Percentiles rank a stretch among this genome's conserved stretches.
Conservation (phyloP, 1,284 basidiomycete genomes). For the Apiotrichum domesticum region DNA sequence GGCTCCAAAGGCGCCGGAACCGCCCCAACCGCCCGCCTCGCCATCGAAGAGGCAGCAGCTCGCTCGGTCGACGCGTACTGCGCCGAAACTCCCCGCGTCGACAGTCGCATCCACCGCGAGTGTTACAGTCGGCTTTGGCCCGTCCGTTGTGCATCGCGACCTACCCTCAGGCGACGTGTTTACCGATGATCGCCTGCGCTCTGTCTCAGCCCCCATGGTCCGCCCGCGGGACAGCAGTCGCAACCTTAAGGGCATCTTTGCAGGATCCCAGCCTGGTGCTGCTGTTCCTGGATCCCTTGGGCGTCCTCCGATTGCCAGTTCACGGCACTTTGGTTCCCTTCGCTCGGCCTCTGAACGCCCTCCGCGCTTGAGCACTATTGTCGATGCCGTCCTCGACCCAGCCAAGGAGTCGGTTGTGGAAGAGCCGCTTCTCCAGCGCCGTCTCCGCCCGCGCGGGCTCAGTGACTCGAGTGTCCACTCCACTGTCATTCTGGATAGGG, state of each 20-base stretch:
- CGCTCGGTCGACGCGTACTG: conserved; percentile 43
- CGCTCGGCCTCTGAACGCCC: conserved; percentile 5
- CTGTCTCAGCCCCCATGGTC: conserved; percentile 1
- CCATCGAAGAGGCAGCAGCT: conserved; percentile 3
- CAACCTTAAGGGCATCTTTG: conserved; percentile 64
- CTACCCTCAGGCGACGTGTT: not conserved
- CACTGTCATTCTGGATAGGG: conserved; percentile 54
- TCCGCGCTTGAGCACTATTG: conserved; percentile 55
- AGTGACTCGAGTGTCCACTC: conserved; percentile 87
- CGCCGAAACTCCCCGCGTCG: conserved; percentile 70
- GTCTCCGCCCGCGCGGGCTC: conserved; percentile 67
- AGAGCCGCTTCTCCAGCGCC: conserved; percentile 55
- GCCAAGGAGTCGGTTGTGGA: conserved; percentile 39
- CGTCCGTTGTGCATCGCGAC: conserved; percentile 59
- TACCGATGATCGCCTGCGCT: not conserved
- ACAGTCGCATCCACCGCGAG: conserved; percentile 77
- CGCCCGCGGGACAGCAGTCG: conserved; percentile 31
- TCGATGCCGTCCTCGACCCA: conserved; percentile 71
- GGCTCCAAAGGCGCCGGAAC: conserved; percentile 13
- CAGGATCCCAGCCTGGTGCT: conserved; percentile 57
- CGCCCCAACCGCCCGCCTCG: conserved; percentile 5
- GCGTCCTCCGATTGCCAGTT: conserved; percentile 44
- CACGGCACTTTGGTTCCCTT: conserved; percentile 29
- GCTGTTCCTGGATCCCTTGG: conserved; percentile 20
- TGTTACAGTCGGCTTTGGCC: conserved; percentile 88